These are phyloP conservation scores for Hanseniaspora taiwanica DNA, from an alignment of 805 yeast genomes.

Conservation along the genomic window DNA sequence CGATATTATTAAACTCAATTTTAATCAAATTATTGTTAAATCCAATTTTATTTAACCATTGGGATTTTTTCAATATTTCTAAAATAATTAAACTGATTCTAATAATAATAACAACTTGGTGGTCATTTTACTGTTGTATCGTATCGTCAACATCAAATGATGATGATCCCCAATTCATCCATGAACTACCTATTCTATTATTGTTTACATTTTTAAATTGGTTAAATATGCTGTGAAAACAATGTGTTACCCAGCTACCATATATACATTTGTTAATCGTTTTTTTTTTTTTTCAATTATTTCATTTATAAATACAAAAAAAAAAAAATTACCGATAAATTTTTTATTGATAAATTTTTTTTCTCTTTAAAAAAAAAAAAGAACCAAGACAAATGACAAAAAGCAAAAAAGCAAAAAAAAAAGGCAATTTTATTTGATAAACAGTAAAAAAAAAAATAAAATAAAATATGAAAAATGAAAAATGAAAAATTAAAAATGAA, in stretches of 20 bases:
- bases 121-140: conserved; percentile 5
- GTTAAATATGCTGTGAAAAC: conserved; percentile 1
- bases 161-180: not conserved
- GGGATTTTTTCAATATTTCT: not conserved
- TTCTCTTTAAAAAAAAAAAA: not conserved
- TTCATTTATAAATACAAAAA: too few species aligned
- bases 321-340: too few species aligned
- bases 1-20: conserved; percentile 18
- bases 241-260: too few species aligned
- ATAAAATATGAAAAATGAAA: not conserved
- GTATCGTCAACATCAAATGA: not conserved
- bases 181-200: conserved; percentile 3
- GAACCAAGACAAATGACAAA: not conserved
- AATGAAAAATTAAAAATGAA: not conserved
- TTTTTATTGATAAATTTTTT: too few species aligned
- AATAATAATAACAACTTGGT: not conserved
- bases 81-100: conserved; percentile 1
- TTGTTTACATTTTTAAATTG: conserved; percentile 4
- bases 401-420: not conserved
- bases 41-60: conserved; percentile 15
- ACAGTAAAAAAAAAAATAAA: not conserved
- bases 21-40: conserved; percentile 13
- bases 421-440: not conserved
- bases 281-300: too few species aligned
- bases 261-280: too few species aligned